phyloP scores from a whole-genome alignment of 169 alveolate genomes.

The Cyclospora cayetanensis region DNA sequence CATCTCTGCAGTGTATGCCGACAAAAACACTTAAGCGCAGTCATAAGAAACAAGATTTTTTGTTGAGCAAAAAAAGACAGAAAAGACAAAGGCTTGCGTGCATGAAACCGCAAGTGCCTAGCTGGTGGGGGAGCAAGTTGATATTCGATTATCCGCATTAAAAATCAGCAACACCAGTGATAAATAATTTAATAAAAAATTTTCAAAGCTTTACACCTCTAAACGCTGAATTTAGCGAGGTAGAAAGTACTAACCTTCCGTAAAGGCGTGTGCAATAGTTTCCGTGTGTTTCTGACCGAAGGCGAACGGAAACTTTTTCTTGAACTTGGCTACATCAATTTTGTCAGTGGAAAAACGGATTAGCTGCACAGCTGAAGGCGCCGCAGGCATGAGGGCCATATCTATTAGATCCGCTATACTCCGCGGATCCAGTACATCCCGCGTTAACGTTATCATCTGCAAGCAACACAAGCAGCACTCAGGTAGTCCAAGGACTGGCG shows the following conservation, averaged over 20 bases:
- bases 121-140: no score
- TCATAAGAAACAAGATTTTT: no score
- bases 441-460: constrained; percentile 12
- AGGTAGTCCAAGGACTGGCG: no score
- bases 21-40: no score
- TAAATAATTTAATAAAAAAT: no score
- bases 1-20: constrained; percentile 35
- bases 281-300: constrained; percentile 11
- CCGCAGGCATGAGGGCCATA: constrained; percentile 42
- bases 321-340: constrained; percentile 13
- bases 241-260: constrained; percentile 6
- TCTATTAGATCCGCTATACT: constrained; percentile 18
- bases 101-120: no score
- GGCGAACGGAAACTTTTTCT: neutral
- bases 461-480: neutral
- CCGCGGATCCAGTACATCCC: constrained; percentile 4
- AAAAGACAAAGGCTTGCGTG: no score
- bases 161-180: no score
- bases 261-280: constrained; percentile 31
- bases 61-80: no score
- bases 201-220: no score
- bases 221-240: no score
- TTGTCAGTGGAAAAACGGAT: constrained; percentile 21
- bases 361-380: constrained; percentile 18
- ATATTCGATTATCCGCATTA: no score